Conservation (phyloP, 306 rosid species). For the Crataegus laevigata region DNA sequence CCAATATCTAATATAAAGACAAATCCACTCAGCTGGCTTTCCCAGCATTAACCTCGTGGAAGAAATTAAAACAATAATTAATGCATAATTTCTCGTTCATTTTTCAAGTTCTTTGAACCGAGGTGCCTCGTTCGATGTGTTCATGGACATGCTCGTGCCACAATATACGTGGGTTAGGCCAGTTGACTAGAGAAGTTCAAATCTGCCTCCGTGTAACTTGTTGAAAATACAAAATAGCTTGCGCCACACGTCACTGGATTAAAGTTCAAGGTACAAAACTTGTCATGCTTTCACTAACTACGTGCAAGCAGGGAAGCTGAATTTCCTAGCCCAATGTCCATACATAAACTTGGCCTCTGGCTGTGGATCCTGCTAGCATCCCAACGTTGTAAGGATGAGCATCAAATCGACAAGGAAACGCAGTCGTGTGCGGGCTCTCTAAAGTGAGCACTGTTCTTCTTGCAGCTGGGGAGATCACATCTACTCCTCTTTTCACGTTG, state of each 20-base stretch:
- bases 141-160: too few species aligned
- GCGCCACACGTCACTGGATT: not conserved
- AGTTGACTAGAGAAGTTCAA: too few species aligned
- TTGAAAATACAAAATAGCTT: not conserved
- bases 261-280: not conserved
- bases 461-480: constrained; percentile 50
- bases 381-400: constrained; percentile 45
- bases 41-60: constrained; percentile 58
- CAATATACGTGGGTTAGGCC: too few species aligned
- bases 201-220: too few species aligned
- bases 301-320: not conserved
- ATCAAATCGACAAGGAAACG: constrained; percentile 78
- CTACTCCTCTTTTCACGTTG: constrained; percentile 73
- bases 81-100: not conserved
- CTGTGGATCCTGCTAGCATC: constrained; percentile 42
- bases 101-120: not conserved
- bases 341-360: constrained; percentile 46
- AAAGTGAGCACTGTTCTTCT: constrained; percentile 38
- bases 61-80: constrained; percentile 15
- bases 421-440: constrained; percentile 56
- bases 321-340: constrained; percentile 19
- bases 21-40: not conserved
- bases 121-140: not conserved
- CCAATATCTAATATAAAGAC: not conserved
- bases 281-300: not conserved